Conservation (phyloP, 148 eudicot genomes). For the Pouteria glomerata region DNA sequence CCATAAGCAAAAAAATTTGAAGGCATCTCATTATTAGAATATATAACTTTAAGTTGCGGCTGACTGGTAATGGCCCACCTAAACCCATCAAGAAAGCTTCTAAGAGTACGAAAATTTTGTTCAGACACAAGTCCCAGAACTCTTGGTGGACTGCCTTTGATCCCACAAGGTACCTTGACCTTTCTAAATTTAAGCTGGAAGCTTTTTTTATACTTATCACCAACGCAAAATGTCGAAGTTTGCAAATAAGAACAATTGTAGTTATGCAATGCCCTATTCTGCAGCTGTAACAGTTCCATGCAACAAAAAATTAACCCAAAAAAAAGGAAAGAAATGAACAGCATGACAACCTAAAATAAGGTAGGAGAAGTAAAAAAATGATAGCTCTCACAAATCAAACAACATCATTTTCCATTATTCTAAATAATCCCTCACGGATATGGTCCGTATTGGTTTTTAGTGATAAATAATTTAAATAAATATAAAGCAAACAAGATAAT, state of each 20-base stretch:
- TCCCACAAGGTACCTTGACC: slow-evolving; percentile 27
- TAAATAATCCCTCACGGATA: neutral
- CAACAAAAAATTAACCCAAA: neutral
- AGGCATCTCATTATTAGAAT: slow-evolving; percentile 18
- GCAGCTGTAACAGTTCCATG: slow-evolving; percentile 31
- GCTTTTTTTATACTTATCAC: slow-evolving; percentile 26
- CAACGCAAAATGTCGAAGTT: slow-evolving; percentile 16
- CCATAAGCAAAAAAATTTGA: slow-evolving; percentile 25
- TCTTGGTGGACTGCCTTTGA: slow-evolving; percentile 22
- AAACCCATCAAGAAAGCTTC: slow-evolving; percentile 27
- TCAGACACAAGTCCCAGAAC: slow-evolving; percentile 22
- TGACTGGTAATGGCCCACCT: slow-evolving; percentile 22
- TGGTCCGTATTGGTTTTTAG: neutral
- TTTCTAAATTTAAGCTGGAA: slow-evolving; percentile 31
- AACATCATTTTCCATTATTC: neutral
- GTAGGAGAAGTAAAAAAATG: neutral
- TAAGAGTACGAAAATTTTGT: slow-evolving; percentile 11
- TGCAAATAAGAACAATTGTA: slow-evolving; percentile 19
- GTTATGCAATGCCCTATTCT: slow-evolving; percentile 31
- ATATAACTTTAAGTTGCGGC: slow-evolving; percentile 25
- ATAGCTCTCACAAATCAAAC: neutral
- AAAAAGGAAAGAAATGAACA: slow-evolving; percentile 5
- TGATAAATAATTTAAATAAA: neutral
- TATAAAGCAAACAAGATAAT: neutral
- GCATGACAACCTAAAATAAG: neutral